Percentiles rank a stretch among this genome's conserved stretches.
These are phyloP conservation scores for Hyaloscypha finlandica DNA, from an alignment of 495 filamentous ascomycete genomes.

Conservation along the genomic window DNA sequence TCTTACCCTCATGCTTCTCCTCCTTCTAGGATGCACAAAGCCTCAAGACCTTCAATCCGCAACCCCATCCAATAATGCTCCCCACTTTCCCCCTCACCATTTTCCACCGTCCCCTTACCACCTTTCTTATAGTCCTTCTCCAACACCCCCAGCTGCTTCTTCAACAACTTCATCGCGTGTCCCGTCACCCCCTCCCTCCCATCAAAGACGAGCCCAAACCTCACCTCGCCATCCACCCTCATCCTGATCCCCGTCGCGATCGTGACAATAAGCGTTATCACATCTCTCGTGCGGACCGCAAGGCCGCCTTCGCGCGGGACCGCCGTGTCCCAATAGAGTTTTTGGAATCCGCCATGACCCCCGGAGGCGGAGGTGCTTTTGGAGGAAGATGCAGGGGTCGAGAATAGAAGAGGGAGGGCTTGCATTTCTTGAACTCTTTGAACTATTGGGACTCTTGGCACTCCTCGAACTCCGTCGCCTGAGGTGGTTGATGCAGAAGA, in stretches of 20 bases:
- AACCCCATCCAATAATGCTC: no score
- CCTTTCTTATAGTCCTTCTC: conserved; percentile 2
- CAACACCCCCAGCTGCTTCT: neutral
- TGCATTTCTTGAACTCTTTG: no score
- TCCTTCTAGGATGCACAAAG: no score
- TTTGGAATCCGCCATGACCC: neutral
- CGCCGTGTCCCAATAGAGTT: neutral
- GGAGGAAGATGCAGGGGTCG: no score
- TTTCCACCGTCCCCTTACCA: no score
- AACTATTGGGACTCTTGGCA: no score
- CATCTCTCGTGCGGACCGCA: neutral
- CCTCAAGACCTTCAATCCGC: no score
- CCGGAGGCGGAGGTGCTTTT: neutral
- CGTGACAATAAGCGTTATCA: neutral
- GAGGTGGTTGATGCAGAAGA: no score
- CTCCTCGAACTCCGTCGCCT: no score
- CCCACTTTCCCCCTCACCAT: no score
- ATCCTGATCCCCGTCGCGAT: neutral
- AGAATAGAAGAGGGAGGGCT: no score
- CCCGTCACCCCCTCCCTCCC: neutral
- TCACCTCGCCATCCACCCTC: neutral
- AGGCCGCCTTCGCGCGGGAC: neutral
- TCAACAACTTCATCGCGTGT: neutral
- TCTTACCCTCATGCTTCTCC: no score
- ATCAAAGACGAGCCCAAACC: neutral